These are phyloP conservation scores for Candida namnaoensis DNA, from an alignment of 805 yeast genomes.

Conservation along the genomic window DNA sequence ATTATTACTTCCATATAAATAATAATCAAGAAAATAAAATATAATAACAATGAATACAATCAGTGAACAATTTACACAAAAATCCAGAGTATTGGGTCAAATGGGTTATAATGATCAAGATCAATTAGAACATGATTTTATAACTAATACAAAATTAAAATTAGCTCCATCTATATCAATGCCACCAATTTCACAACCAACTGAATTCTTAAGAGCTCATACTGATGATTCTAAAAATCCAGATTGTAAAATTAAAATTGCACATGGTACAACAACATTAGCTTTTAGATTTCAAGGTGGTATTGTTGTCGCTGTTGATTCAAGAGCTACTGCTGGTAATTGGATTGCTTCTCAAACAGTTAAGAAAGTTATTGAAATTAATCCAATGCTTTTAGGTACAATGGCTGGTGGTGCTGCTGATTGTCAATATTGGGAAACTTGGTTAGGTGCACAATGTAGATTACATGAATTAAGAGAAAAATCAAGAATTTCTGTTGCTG, in stretches of 20 bases:
- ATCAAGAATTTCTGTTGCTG: conserved; percentile 91
- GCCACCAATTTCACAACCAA: conserved; percentile 84
- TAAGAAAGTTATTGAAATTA: conserved; percentile 93
- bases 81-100: conserved; percentile 4
- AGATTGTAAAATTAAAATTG: conserved; percentile 91
- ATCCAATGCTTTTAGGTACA: conserved; percentile 90
- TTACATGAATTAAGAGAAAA: conserved; percentile 90
- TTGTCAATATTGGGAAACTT: conserved; percentile 98
- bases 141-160: conserved; percentile 22
- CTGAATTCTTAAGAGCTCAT: conserved; percentile 93
- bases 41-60: conserved; percentile 17
- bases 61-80: conserved; percentile 12
- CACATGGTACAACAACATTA: conserved; percentile 98
- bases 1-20: too few species aligned
- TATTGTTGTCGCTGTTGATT: conserved; percentile 92
- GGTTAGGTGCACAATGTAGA: conserved; percentile 96
- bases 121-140: conserved; percentile 22
- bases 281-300: conserved; percentile 97
- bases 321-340: conserved; percentile 95
- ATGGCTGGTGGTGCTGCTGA: conserved; percentile 99
- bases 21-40: too few species aligned
- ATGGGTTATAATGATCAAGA: conserved; percentile 21
- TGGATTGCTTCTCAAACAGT: conserved; percentile 99
- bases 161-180: conserved; percentile 53
- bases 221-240: conserved; percentile 92